phyloP scores from a whole-genome alignment of 1,284 basidiomycete genomes.

The Ganoderma sinense region DNA sequence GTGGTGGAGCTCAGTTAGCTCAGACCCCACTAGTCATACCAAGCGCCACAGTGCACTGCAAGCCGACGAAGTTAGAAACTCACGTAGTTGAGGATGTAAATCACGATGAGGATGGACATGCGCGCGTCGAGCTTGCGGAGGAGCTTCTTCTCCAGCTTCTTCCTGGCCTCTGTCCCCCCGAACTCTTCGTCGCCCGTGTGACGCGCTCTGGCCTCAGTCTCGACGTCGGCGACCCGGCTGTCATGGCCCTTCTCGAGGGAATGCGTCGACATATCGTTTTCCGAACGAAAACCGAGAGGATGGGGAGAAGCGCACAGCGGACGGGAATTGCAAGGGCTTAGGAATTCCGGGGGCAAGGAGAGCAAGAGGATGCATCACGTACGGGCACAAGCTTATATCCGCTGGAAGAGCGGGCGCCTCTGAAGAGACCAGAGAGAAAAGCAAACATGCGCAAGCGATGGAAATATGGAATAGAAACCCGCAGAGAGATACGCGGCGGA shows the following conservation, averaged over 20 bases:
- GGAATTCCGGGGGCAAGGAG: conserved; percentile 21
- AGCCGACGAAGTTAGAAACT: conserved; percentile 19
- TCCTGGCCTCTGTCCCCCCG: conserved; percentile 49
- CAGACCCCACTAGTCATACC: not conserved
- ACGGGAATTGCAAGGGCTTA: conserved; percentile 9
- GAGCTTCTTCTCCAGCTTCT: conserved; percentile 58
- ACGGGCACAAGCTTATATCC: conserved; percentile 32
- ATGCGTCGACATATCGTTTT: conserved; percentile 20
- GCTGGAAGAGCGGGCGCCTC: conserved; percentile 14
- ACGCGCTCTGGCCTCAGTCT: conserved; percentile 25
- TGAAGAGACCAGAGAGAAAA: conserved; percentile 13
- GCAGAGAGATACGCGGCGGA: conserved; percentile 7
- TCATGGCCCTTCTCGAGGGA: conserved; percentile 22
- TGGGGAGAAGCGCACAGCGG: not conserved
- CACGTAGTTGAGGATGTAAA: conserved; percentile 76
- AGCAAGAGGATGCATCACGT: conserved; percentile 13
- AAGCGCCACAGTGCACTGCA: not conserved
- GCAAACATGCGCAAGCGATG: conserved; percentile 3
- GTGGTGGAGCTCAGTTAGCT: conserved; percentile 25
- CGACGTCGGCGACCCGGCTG: conserved; percentile 17
- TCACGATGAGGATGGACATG: conserved; percentile 70
- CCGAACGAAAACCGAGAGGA: not conserved
- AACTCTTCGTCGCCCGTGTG: conserved; percentile 46
- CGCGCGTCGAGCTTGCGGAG: conserved; percentile 68
- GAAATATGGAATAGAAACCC: not conserved